Conservation (phyloP, 164 flowering plant species). For the Chloranthus sessilifolius region DNA sequence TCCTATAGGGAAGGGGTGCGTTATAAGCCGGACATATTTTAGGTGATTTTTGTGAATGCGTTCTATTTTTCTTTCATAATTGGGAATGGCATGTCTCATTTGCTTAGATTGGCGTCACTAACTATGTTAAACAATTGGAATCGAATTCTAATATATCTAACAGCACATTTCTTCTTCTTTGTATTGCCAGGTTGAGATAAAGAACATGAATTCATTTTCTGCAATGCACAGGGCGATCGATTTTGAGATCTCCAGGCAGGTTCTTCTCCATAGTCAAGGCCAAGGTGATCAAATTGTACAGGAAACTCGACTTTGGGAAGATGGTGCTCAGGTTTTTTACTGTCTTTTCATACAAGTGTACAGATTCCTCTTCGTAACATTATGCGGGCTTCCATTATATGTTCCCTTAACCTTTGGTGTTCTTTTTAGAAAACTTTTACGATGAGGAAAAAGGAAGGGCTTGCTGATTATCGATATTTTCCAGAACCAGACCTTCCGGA, state of each 20-base stretch:
- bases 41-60: too few species aligned
- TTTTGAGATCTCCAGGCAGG: conserved; percentile 83
- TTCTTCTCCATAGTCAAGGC: conserved; percentile 55
- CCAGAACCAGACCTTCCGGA: conserved; percentile 97
- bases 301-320: conserved; percentile 97
- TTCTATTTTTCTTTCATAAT: too few species aligned
- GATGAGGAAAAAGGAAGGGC: conserved; percentile 97
- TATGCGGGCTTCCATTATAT: neutral
- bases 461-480: conserved; percentile 87
- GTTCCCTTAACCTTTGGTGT: conserved; percentile 4
- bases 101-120: too few species aligned
- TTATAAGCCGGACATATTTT: too few species aligned
- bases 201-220: conserved; percentile 90
- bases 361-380: neutral
- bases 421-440: conserved; percentile 62
- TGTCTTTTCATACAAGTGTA: conserved; percentile 1
- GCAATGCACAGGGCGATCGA: conserved; percentile 84
- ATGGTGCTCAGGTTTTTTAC: conserved; percentile 75
- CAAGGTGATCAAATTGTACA: conserved; percentile 69
- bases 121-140: too few species aligned
- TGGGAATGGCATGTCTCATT: too few species aligned
- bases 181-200: conserved; percentile 78
- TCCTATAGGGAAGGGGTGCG: too few species aligned
- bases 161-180: conserved; percentile 1
- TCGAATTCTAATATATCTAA: too few species aligned